Percentiles rank a stretch among this genome's conserved stretches.
Conservation (phyloP, 768 basidiomycete species). For the Lactarius tabidus region DNA sequence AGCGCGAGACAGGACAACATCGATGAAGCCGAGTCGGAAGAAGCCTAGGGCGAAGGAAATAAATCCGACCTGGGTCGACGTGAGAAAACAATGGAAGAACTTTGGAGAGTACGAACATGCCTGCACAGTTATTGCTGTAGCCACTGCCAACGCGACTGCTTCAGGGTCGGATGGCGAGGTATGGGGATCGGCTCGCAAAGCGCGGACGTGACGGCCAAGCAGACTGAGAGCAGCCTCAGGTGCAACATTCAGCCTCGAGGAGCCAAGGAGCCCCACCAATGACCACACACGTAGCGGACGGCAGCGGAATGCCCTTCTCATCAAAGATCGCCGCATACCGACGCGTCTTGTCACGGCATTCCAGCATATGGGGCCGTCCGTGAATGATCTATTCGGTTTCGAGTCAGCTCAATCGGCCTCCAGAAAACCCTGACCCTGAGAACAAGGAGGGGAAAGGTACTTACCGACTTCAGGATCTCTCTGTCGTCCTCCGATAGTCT, state of each 20-base stretch:
- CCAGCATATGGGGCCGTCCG: conserved; percentile 8
- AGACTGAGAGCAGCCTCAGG: conserved; percentile 88
- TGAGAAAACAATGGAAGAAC: background rate
- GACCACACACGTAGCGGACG: conserved; percentile 19
- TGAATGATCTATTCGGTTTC: conserved; percentile 11
- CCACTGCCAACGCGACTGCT: conserved; percentile 57
- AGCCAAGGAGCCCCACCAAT: conserved; percentile 60
- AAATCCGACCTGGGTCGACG: conserved; percentile 60
- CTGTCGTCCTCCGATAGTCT: conserved; percentile 7
- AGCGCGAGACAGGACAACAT: conserved; percentile 84
- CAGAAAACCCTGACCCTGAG: too few species aligned
- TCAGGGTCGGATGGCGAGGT: conserved; percentile 40
- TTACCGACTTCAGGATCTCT: conserved; percentile 13
- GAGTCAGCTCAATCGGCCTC: background rate
- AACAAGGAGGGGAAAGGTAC: background rate
- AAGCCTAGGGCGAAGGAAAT: conserved; percentile 85
- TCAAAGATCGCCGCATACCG: conserved; percentile 24
- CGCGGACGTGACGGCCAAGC: conserved; percentile 67
- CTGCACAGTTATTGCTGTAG: conserved; percentile 83
- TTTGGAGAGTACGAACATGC: conserved; percentile 34
- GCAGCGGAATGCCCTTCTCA: conserved; percentile 21
- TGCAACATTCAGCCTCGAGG: conserved; percentile 77
- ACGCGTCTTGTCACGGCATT: conserved; percentile 22
- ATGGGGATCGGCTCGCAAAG: conserved; percentile 40
- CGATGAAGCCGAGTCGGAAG: conserved; percentile 86